A percentile compares a stretch with the other conserved stretches of the same genome.
These are phyloP conservation scores for Solanum pinnatisectum DNA, from an alignment of 257 asterid genomes.

Conservation along the genomic window DNA sequence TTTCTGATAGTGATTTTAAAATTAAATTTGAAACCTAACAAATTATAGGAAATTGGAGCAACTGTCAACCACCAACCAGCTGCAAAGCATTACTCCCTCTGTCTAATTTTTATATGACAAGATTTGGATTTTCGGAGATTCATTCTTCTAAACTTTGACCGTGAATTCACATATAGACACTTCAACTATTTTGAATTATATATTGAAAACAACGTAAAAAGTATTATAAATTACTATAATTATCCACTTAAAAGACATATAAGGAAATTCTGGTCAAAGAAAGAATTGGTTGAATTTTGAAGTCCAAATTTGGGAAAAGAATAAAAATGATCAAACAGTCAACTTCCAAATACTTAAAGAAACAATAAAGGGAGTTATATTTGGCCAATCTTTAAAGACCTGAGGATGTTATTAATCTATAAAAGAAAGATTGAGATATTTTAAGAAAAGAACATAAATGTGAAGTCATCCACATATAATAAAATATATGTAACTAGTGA, in stretches of 20 bases:
- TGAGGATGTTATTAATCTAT: background rate
- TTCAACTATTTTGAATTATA: no score
- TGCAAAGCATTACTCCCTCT: background rate
- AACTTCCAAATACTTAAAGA: background rate
- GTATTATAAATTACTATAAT: background rate
- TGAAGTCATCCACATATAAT: background rate
- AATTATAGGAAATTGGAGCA: conserved; percentile 11
- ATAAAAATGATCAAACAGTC: background rate
- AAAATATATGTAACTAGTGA: background rate
- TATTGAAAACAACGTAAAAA: no score
- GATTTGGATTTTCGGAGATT: background rate
- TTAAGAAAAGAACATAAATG: background rate
- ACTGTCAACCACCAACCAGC: conserved; percentile 20
- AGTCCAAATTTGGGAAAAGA: background rate
- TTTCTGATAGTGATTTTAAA: conserved; percentile 5
- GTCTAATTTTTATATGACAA: background rate
- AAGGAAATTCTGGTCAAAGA: background rate
- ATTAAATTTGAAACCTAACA: conserved; percentile 24
- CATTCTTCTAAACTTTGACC: background rate
- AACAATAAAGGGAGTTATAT: background rate
- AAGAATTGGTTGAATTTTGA: background rate
- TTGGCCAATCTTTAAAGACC: background rate
- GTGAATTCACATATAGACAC: background rate
- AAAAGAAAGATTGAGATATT: background rate
- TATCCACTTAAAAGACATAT: background rate